Evolutionary conservation across 805 yeast species (phyloP).

Genomic region (Candida adriatica): DNA sequence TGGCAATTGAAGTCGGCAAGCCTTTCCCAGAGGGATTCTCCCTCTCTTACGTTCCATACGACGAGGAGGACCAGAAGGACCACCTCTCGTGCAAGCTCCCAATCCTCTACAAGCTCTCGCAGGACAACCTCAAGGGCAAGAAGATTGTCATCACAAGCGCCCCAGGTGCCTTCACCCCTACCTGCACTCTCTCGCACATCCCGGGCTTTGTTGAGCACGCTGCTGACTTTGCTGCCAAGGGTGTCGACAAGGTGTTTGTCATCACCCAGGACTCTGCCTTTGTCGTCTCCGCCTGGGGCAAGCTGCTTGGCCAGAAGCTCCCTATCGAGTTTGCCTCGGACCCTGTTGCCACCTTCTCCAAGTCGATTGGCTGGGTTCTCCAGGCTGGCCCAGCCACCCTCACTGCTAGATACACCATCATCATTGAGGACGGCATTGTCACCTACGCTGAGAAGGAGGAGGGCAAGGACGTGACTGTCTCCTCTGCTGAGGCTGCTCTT

Average conservation of each 20-base stretch:
- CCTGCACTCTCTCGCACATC: constrained; percentile 66
- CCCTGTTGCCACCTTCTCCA: constrained; percentile 53
- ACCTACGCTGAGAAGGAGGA: constrained; percentile 36
- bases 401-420: constrained; percentile 65
- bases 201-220: constrained; percentile 55
- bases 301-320: constrained; percentile 27
- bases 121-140: constrained; percentile 22
- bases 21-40: constrained; percentile 25
- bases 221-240: constrained; percentile 46
- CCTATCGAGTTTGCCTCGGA: constrained; percentile 53
- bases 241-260: constrained; percentile 54
- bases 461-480: constrained; percentile 21
- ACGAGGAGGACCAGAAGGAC: constrained; percentile 21
- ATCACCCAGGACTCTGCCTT: constrained; percentile 67
- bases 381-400: constrained; percentile 48
- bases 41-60: constrained; percentile 24
- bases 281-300: constrained; percentile 64
- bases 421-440: constrained; percentile 54
- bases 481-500: constrained; percentile 24
- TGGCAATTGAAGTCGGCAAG: constrained; percentile 16
- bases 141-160: constrained; percentile 62
- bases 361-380: constrained; percentile 48
- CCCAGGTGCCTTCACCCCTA: constrained; percentile 86
- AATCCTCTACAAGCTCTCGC: constrained; percentile 19
- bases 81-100: constrained; percentile 21